These are phyloP conservation scores for Tillandsia fasciculata DNA, from an alignment of 176 grass and related monocot genomes.

Conservation along the genomic window DNA sequence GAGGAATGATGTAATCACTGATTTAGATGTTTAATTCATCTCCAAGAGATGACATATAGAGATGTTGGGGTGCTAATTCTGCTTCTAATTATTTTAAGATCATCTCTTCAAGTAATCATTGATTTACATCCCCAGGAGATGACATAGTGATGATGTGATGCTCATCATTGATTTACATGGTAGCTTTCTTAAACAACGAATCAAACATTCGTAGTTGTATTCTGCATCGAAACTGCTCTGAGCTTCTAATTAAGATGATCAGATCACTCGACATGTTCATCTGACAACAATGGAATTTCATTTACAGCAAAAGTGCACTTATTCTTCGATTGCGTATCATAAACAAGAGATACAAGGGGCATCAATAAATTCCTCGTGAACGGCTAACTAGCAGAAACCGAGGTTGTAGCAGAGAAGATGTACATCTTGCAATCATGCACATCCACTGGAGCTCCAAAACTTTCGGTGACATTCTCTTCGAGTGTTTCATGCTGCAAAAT, in stretches of 20 bases:
- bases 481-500: constrained; percentile 57
- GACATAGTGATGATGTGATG: too few relatives aligned
- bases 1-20: too few relatives aligned
- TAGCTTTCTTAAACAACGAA: too few relatives aligned
- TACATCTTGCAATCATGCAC: constrained; percentile 75
- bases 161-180: too few relatives aligned
- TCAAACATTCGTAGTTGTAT: too few relatives aligned
- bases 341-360: not conserved
- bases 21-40: too few relatives aligned
- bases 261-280: not conserved
- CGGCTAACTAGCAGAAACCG: constrained; percentile 26
- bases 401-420: constrained; percentile 33
- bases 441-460: constrained; percentile 43
- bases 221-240: too few relatives aligned
- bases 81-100: too few relatives aligned
- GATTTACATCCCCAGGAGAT: too few relatives aligned
- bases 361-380: not conserved
- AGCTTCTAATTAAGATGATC: not conserved
- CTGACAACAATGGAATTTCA: not conserved
- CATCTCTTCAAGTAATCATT: too few relatives aligned
- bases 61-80: too few relatives aligned
- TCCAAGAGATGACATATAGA: too few relatives aligned
- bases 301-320: not conserved
- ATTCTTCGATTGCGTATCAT: not conserved
- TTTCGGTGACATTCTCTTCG: constrained; percentile 27